Evolutionary conservation across 345 rosid species (phyloP).

Genomic region (Corchorus olitorius): DNA sequence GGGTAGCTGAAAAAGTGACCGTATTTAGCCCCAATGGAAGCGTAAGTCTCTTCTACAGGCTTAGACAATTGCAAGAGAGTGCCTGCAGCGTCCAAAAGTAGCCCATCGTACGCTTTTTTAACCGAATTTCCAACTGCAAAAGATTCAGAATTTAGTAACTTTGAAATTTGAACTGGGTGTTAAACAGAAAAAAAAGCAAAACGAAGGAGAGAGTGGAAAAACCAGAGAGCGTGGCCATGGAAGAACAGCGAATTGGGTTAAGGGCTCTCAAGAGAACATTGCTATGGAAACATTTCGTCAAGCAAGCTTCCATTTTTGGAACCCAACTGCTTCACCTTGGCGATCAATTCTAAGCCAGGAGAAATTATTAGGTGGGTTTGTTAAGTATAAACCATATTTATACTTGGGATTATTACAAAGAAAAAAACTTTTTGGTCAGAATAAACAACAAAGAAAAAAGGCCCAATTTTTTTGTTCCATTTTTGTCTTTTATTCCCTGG

Average conservation of each 20-base stretch:
- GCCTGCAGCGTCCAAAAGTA: conserved; percentile 88
- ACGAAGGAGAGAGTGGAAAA: conserved; percentile 4
- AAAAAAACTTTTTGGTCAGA: too few species aligned
- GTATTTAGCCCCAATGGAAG: conserved; percentile 74
- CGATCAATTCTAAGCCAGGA: neutral
- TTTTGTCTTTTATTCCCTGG: too few species aligned
- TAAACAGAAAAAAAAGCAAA: neutral
- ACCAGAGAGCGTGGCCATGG: conserved; percentile 50
- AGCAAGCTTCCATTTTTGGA: conserved; percentile 62
- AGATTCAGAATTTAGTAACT: neutral
- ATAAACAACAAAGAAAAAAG: too few species aligned
- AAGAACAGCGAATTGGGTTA: conserved; percentile 38
- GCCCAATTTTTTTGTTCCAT: too few species aligned
- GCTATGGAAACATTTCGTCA: conserved; percentile 46
- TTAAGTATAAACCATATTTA: neutral
- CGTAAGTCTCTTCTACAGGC: conserved; percentile 81
- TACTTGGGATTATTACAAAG: too few species aligned
- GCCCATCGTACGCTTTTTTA: conserved; percentile 66
- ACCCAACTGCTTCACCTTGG: neutral
- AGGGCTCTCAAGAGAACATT: conserved; percentile 45
- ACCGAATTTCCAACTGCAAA: conserved; percentile 34
- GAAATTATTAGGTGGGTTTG: too few species aligned
- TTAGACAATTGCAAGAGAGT: conserved; percentile 76
- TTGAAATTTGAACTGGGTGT: neutral
- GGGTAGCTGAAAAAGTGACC: conserved; percentile 44